Evolutionary conservation across 1,139 yeast species (phyloP), one percentile per base, ranked within the genome.

Genomic region (Saccharomyces hybrid): DNA sequence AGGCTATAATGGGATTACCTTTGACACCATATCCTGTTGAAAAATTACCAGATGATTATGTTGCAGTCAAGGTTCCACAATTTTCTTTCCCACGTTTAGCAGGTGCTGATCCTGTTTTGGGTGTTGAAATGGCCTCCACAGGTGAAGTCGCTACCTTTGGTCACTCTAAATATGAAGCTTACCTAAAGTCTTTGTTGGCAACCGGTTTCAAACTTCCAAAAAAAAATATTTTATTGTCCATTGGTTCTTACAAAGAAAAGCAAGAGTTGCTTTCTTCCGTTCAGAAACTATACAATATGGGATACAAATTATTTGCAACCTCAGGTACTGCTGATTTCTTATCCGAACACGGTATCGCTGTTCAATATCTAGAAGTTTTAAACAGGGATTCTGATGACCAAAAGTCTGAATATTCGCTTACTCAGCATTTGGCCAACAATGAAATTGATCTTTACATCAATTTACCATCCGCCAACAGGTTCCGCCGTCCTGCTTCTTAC

Each of bases 101-200:
- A 52, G 99, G 99, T 66, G 99, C 99, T 58, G 99, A 93, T 73
- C 99, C 99, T 54, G 90, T 93, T 58, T 79, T 93, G 64, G 99
- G 99, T 75, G 99, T 93, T 63, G 99, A 93, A 75, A 93, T 93
- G 99, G 98, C 99, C 42, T 91, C 98, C 27, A 93, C 99, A 59
- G 99, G 99, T 81, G 99, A 93, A 75, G 99, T 93, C 68, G 99
- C 99, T 53, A 83, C 95, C 61, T 91, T 95, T 71, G 99, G 99
- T 68, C 89, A 80, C 70, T 86, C 93, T 79, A 91, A 93, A 75
- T 90, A 90, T 69, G 99, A 95, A 76, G 99, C 99, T 32, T 95
- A 95, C 76, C 76, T 93, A 75, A 93, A 95, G 76, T 87, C 98
- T 42, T 80, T 93, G 72, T 79, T 93, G 58, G 90, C 99, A 16